Percentiles rank a stretch among this genome's conserved stretches.
phyloP scores from a whole-genome alignment of 306 rosid species.

The Castanea mollissima region DNA sequence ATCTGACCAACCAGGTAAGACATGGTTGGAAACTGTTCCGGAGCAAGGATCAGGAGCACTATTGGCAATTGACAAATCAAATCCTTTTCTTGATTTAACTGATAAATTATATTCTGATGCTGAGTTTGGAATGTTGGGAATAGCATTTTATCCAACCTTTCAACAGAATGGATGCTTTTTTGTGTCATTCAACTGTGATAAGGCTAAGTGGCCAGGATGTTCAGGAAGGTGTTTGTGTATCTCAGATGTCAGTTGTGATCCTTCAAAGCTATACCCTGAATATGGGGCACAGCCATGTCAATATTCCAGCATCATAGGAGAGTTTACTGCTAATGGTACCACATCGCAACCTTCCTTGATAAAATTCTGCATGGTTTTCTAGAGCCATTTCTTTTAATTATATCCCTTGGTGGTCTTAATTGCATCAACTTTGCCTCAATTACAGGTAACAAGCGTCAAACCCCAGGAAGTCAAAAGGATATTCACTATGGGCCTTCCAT shows the following conservation, averaged over 20 bases:
- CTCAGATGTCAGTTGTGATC: constrained; percentile 33
- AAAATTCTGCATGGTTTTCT: constrained; percentile 2
- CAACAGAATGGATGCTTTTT: constrained; percentile 32
- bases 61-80: constrained; percentile 18
- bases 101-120: constrained; percentile 23
- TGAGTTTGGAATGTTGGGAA: constrained; percentile 38
- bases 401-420: not conserved
- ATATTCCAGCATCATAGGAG: constrained; percentile 33
- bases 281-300: constrained; percentile 37
- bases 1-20: constrained; percentile 29
- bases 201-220: constrained; percentile 35
- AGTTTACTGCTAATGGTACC: constrained; percentile 31
- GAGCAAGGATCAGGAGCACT: constrained; percentile 27
- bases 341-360: not conserved
- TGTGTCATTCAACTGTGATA: constrained; percentile 38
- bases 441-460: constrained; percentile 18
- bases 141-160: constrained; percentile 35
- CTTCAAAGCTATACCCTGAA: constrained; percentile 21
- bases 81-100: constrained; percentile 35
- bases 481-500: constrained; percentile 45
- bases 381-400: not conserved
- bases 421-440: not conserved
- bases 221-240: constrained; percentile 37
- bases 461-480: constrained; percentile 37
- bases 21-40: constrained; percentile 31